Evolutionary conservation across 129 eudicot genomes (phyloP).

Genomic region (Ambrosia trifida): DNA sequence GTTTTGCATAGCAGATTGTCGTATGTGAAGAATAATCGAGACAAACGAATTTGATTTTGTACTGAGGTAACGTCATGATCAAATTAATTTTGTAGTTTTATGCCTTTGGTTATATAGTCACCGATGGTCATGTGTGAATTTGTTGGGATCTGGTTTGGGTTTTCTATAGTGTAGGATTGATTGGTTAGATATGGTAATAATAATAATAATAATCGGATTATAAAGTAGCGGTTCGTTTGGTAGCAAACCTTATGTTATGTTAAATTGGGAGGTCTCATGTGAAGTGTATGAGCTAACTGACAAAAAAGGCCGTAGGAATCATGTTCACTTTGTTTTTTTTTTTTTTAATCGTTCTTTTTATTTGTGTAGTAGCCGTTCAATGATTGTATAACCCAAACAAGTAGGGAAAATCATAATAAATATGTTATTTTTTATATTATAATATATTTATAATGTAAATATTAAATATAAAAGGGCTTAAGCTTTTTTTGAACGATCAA

Average conservation of each 20-base stretch:
- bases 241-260: background rate
- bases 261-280: conserved; percentile 4
- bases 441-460: too few relatives aligned
- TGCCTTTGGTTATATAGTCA: background rate
- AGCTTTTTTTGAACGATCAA: too few relatives aligned
- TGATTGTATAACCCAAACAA: background rate
- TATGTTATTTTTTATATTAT: too few relatives aligned
- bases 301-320: background rate
- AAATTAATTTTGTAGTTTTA: background rate
- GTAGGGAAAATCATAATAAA: background rate
- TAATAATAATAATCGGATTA: too few relatives aligned
- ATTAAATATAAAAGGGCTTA: too few relatives aligned
- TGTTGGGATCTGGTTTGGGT: conserved; percentile 27
- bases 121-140: conserved; percentile 16
- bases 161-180: background rate
- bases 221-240: conserved; percentile 24
- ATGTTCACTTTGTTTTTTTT: background rate
- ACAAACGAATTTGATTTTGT: conserved; percentile 14
- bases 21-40: conserved; percentile 29
- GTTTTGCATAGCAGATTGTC: conserved; percentile 12
- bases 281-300: background rate
- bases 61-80: conserved; percentile 13
- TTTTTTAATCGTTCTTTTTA: background rate
- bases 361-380: background rate
- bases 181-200: too few relatives aligned